These are phyloP conservation scores for Fraxinus americana DNA, from an alignment of 257 asterid species.

Conservation along the genomic window DNA sequence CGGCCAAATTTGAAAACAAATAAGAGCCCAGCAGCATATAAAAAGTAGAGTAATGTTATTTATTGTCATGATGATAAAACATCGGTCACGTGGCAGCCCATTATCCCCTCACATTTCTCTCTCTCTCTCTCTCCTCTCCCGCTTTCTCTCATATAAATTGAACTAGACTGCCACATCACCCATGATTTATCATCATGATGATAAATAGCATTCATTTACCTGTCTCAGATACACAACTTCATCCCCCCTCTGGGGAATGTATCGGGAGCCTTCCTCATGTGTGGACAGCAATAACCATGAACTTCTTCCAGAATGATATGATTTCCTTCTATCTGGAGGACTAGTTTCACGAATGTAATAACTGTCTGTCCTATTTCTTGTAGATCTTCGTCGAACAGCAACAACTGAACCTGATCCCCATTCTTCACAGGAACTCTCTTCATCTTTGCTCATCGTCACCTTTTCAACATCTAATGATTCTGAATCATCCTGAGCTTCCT, in stretches of 20 bases:
- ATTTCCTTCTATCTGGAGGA: conserved; percentile 64
- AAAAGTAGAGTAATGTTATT: not conserved
- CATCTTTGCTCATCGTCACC: conserved; percentile 50
- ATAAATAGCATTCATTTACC: conserved; percentile 38
- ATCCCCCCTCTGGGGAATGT: conserved; percentile 87
- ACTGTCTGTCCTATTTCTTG: conserved; percentile 64
- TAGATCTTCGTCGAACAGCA: conserved; percentile 66
- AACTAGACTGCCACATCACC: too few relatives aligned
- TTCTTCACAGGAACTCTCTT: conserved; percentile 56
- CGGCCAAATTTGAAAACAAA: not conserved
- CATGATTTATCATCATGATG: too few relatives aligned
- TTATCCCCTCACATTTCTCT: too few relatives aligned
- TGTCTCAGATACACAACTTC: conserved; percentile 85
- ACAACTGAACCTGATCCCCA: conserved; percentile 45
- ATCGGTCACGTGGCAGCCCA: too few relatives aligned
- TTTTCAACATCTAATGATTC: conserved; percentile 50
- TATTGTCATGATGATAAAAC: too few relatives aligned
- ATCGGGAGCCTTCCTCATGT: conserved; percentile 81
- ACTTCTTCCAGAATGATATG: conserved; percentile 61
- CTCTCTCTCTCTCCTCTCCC: too few relatives aligned
- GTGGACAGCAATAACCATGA: conserved; percentile 83
- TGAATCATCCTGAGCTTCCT: conserved; percentile 47
- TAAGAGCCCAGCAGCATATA: not conserved
- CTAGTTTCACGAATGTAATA: conserved; percentile 49
- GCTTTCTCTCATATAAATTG: too few relatives aligned